phyloP scores from a whole-genome alignment of 139 green algal species.

The Gonium pectorale region DNA sequence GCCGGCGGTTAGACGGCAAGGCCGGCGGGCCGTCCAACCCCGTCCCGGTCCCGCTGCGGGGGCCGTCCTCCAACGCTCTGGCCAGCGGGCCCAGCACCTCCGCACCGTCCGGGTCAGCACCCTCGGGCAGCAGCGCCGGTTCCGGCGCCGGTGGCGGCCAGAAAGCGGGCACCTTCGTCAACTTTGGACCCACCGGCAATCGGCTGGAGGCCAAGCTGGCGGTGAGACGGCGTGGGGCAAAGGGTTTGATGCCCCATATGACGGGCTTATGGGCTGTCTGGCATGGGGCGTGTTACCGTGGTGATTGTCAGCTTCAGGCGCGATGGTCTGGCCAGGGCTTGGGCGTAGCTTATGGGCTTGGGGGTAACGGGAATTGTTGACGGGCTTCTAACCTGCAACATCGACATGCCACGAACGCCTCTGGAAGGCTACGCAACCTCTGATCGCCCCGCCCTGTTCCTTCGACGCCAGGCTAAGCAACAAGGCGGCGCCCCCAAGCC shows the following conservation, averaged over 20 bases:
- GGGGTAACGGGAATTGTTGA: too few species aligned
- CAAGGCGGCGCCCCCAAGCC: conserved; percentile 21
- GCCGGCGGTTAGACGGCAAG: conserved; percentile 87
- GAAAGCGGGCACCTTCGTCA: conserved; percentile 78
- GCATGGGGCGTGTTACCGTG: too few species aligned
- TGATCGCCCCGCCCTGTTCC: neutral
- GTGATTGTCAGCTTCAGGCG: too few species aligned
- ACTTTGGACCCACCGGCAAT: conserved; percentile 67
- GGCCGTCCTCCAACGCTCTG: neutral
- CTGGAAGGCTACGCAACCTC: neutral
- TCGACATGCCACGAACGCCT: too few species aligned
- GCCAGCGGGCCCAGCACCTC: neutral
- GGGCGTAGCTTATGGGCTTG: too few species aligned
- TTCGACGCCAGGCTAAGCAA: conserved; percentile 33
- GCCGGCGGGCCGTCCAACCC: conserved; percentile 41
- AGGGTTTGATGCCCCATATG: too few species aligned
- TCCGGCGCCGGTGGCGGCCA: neutral
- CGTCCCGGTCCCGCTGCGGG: conserved; percentile 48
- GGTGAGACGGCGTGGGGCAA: conserved; percentile 29
- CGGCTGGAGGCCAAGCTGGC: conserved; percentile 74
- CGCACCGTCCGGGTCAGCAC: conserved; percentile 7
- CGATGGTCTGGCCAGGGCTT: too few species aligned
- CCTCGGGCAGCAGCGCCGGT: conserved; percentile 19
- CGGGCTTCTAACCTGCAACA: too few species aligned
- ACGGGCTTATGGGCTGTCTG: too few species aligned